phyloP scores from a whole-genome alignment of 2,329 filamentous ascomycete genomes.

The Aspergillus neoniger region DNA sequence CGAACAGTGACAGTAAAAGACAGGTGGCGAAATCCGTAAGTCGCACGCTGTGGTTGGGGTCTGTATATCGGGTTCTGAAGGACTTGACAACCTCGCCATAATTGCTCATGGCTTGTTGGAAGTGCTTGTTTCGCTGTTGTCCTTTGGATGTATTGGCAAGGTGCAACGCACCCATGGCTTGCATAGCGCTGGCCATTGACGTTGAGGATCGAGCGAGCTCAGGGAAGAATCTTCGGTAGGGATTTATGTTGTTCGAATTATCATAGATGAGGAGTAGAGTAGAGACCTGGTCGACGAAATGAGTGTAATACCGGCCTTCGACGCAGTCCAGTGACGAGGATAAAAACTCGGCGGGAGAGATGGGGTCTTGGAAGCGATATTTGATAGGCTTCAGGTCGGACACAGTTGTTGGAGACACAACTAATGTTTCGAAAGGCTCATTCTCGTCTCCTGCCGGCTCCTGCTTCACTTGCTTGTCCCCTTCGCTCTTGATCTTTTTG shows the following conservation, averaged over 20 bases:
- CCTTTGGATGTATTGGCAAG: conserved; percentile 41
- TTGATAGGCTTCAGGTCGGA: conserved; percentile 20
- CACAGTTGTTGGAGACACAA: conserved; percentile 31
- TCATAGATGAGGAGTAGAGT: conserved; percentile 41
- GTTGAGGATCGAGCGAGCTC: conserved; percentile 36
- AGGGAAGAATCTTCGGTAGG: conserved; percentile 38
- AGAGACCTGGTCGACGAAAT: conserved; percentile 39
- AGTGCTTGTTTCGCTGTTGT: conserved; percentile 35
- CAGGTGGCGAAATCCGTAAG: conserved; percentile 39
- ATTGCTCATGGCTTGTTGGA: conserved; percentile 41
- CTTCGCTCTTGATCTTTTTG: conserved; percentile 18
- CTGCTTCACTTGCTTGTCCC: conserved; percentile 15
- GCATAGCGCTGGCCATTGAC: conserved; percentile 42
- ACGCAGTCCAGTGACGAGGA: conserved; percentile 25
- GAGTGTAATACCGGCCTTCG: conserved; percentile 38
- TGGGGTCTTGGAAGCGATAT: conserved; percentile 32
- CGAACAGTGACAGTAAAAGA: conserved; percentile 37
- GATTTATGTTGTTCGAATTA: conserved; percentile 39
- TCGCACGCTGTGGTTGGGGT: conserved; percentile 27
- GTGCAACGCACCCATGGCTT: conserved; percentile 44
- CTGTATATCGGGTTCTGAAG: conserved; percentile 31
- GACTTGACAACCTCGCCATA: conserved; percentile 42
- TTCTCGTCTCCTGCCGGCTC: conserved; percentile 13
- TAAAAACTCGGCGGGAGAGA: conserved; percentile 22
- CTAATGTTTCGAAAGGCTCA: conserved; percentile 22